Percentiles rank a stretch among this genome's conserved stretches.
Evolutionary conservation across 805 yeast species (phyloP).

Genomic region (Kluyveromyces nonfermentans): DNA sequence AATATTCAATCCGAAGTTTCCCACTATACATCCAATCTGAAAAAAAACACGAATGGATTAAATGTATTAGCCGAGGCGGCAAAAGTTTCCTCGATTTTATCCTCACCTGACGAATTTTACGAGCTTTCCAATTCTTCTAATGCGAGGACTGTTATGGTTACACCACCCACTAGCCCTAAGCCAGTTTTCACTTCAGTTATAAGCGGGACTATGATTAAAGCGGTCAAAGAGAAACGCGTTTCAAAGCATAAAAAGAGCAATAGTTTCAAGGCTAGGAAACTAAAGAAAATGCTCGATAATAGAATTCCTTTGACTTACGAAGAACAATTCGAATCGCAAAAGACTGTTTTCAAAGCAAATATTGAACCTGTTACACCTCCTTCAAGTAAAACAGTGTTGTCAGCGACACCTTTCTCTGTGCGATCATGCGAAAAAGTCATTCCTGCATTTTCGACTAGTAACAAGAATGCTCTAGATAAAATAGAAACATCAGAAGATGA

Average conservation of each 20-base stretch:
- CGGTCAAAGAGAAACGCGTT: slow-evolving; percentile 17
- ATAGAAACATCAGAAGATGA: neutral
- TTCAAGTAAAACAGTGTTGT: neutral
- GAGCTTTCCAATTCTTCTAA: slow-evolving; percentile 13
- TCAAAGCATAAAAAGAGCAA: slow-evolving; percentile 27
- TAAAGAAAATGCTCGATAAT: slow-evolving; percentile 24
- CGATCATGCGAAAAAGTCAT: neutral
- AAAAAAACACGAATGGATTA: slow-evolving; percentile 4
- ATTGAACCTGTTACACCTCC: slow-evolving; percentile 1
- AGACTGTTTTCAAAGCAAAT: slow-evolving; percentile 2
- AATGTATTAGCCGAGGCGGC: slow-evolving; percentile 12
- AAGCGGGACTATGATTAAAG: slow-evolving; percentile 23
- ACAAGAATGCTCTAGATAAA: neutral
- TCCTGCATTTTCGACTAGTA: neutral
- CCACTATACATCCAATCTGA: neutral
- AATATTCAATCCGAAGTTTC: slow-evolving; percentile 16
- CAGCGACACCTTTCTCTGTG: neutral
- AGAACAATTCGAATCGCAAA: slow-evolving; percentile 1
- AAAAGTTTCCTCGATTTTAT: slow-evolving; percentile 16
- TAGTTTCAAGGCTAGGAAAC: slow-evolving; percentile 29
- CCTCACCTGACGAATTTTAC: slow-evolving; percentile 24
- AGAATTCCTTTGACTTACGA: slow-evolving; percentile 15
- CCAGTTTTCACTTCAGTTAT: slow-evolving; percentile 18
- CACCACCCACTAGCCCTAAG: slow-evolving; percentile 27
- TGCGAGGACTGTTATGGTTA: slow-evolving; percentile 17